A percentile compares a stretch with the other conserved stretches of the same genome.
Evolutionary conservation across 2,329 filamentous ascomycete genomes (phyloP).

Genomic region (Colletotrichum gigasporum): DNA sequence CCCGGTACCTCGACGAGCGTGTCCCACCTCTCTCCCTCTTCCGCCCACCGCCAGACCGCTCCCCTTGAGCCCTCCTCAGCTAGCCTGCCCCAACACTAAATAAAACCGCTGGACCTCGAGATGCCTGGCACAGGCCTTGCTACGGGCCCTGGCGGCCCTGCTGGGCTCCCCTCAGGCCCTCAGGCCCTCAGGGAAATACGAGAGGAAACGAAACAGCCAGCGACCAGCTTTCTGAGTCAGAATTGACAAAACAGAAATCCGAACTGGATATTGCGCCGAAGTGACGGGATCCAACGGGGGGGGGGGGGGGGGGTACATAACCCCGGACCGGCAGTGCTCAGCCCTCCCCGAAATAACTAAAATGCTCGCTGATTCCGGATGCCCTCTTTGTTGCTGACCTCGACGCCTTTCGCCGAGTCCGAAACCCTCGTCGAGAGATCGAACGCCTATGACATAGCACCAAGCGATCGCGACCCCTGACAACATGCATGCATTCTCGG

Average conservation of each 20-base stretch:
- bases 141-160: neutral
- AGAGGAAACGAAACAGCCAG: slow-evolving; percentile 24
- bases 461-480: slow-evolving; percentile 6
- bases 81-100: neutral
- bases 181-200: neutral
- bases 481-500: slow-evolving; percentile 10
- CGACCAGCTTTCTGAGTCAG: slow-evolving; percentile 26
- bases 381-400: slow-evolving; percentile 20
- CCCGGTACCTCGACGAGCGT: neutral
- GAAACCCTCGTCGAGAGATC: slow-evolving; percentile 21
- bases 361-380: slow-evolving; percentile 30
- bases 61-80: neutral
- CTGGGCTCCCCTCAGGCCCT: neutral
- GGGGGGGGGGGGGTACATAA: too few relatives aligned
- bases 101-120: neutral
- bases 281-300: slow-evolving; percentile 10
- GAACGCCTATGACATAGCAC: slow-evolving; percentile 23
- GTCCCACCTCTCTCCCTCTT: neutral
- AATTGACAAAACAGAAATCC: slow-evolving; percentile 20
- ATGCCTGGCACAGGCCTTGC: slow-evolving; percentile 1
- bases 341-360: slow-evolving; percentile 29
- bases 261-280: slow-evolving; percentile 24
- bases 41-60: slow-evolving; percentile 12
- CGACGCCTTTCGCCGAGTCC: slow-evolving; percentile 22
- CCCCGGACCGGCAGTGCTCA: slow-evolving; percentile 17